Evolutionary conservation across 129 eudicot species (phyloP).

Genomic region (Logfia minima): DNA sequence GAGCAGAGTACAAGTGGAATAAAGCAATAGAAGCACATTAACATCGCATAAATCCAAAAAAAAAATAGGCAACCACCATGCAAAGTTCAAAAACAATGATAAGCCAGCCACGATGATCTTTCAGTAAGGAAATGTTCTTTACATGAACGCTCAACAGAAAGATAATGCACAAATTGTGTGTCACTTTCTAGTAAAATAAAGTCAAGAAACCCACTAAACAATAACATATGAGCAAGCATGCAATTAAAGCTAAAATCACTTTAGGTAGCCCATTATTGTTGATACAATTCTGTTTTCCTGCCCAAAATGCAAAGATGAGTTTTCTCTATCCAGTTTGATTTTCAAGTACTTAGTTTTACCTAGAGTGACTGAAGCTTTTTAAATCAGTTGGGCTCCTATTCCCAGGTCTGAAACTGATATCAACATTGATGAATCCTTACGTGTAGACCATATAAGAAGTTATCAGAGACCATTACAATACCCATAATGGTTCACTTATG

Average conservation of each 20-base stretch:
- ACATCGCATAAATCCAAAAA: not conserved
- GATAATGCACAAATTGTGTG: constrained; percentile 14
- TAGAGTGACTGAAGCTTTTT: constrained; percentile 1
- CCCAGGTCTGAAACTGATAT: not conserved
- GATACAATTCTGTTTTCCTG: too few relatives aligned
- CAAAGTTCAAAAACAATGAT: not conserved
- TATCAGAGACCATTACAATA: not conserved
- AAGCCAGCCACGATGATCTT: constrained; percentile 1
- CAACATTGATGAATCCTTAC: not conserved
- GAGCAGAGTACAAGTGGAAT: not conserved
- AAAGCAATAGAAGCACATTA: not conserved
- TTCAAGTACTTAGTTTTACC: not conserved
- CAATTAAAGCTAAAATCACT: too few relatives aligned
- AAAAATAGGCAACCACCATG: not conserved
- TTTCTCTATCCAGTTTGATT: not conserved
- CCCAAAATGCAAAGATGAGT: too few relatives aligned
- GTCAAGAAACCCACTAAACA: not conserved
- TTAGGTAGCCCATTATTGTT: too few relatives aligned
- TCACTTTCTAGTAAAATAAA: not conserved
- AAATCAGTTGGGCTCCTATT: not conserved
- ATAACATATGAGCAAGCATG: too few relatives aligned
- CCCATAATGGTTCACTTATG: not conserved
- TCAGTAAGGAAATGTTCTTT: not conserved
- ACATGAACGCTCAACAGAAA: not conserved
- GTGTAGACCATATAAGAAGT: not conserved